phyloP scores from a whole-genome alignment of 108 stramenopile genomes.

The Nitzschia sp. region DNA sequence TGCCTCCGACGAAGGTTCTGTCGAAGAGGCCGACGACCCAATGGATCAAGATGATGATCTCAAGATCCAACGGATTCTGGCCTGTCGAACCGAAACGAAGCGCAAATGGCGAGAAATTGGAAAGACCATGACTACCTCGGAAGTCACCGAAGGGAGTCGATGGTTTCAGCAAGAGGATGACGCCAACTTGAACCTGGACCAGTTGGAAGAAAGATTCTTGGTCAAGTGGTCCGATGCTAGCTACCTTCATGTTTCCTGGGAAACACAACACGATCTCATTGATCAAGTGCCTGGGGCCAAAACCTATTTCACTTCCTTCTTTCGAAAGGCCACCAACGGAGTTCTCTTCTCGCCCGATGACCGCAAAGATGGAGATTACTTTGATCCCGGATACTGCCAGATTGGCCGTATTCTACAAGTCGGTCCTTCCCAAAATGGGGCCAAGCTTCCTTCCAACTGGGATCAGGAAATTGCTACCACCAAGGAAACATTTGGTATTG shows the following conservation, averaged over 20 bases:
- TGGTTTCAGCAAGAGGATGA: slow-evolving; percentile 59
- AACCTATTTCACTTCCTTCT: slow-evolving; percentile 65
- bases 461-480: slow-evolving; percentile 26
- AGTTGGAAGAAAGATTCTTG: slow-evolving; percentile 78
- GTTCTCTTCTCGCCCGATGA: slow-evolving; percentile 70
- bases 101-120: slow-evolving; percentile 66
- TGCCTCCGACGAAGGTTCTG: slow-evolving; percentile 20
- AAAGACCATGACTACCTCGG: slow-evolving; percentile 68
- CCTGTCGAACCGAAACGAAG: slow-evolving; percentile 47
- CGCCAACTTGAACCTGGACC: slow-evolving; percentile 27
- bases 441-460: slow-evolving; percentile 24
- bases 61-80: slow-evolving; percentile 75
- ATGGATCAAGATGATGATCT: slow-evolving; percentile 64
- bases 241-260: slow-evolving; percentile 85
- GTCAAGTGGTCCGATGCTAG: slow-evolving; percentile 79
- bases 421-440: slow-evolving; percentile 22
- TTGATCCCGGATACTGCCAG: slow-evolving; percentile 74
- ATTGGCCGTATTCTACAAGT: slow-evolving; percentile 83
- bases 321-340: slow-evolving; percentile 66
- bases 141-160: slow-evolving; percentile 76
- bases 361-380: slow-evolving; percentile 88
- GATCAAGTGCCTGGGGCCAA: slow-evolving; percentile 71
- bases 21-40: slow-evolving; percentile 51
- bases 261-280: slow-evolving; percentile 76
- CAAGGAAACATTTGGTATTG: slow-evolving; percentile 50